A percentile compares a stretch with the other conserved stretches of the same genome.
These are phyloP conservation scores for Cryptosporidium canis DNA, from an alignment of 169 alveolate species.

Conservation along the genomic window DNA sequence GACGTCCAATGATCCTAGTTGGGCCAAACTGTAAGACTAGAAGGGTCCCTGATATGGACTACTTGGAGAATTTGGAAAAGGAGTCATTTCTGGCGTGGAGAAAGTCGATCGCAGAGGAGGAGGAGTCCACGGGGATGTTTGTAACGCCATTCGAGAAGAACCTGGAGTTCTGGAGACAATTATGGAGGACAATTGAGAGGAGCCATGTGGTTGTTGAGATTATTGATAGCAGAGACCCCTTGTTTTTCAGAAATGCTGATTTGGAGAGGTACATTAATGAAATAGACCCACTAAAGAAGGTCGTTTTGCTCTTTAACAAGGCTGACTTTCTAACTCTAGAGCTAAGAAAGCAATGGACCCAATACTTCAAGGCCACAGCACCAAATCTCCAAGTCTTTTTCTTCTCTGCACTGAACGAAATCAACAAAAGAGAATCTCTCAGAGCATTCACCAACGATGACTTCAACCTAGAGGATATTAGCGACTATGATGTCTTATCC, in stretches of 20 bases:
- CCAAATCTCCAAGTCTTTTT: slow-evolving; percentile 87
- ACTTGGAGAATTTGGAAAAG: slow-evolving; percentile 82
- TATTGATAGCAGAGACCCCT: slow-evolving; percentile 97
- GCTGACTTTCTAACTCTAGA: slow-evolving; percentile 92
- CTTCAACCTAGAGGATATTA: background rate
- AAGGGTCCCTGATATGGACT: background rate
- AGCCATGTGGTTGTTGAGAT: slow-evolving; percentile 93
- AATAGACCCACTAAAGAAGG: slow-evolving; percentile 87
- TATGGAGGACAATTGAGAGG: slow-evolving; percentile 98
- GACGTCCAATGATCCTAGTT: slow-evolving; percentile 57
- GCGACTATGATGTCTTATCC: slow-evolving; percentile 26
- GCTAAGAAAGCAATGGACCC: slow-evolving; percentile 91
- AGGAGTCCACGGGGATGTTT: slow-evolving; percentile 88
- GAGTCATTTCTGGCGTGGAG: slow-evolving; percentile 88
- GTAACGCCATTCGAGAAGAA: slow-evolving; percentile 99
- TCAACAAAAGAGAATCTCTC: slow-evolving; percentile 27
- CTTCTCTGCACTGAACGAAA: slow-evolving; percentile 89
- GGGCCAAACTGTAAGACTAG: slow-evolving; percentile 44
- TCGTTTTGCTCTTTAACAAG: slow-evolving; percentile 91
- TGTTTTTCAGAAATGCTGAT: slow-evolving; percentile 91
- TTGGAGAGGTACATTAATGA: slow-evolving; percentile 90
- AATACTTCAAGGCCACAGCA: slow-evolving; percentile 82
- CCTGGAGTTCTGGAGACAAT: slow-evolving; percentile 97
- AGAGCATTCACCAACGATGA: background rate
- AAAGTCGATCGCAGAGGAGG: slow-evolving; percentile 88